A percentile compares a stretch with the other conserved stretches of the same genome.
These are phyloP conservation scores for Chaetothyriales sp. DNA, from an alignment of 2,329 filamentous ascomycete species.

Conservation along the genomic window DNA sequence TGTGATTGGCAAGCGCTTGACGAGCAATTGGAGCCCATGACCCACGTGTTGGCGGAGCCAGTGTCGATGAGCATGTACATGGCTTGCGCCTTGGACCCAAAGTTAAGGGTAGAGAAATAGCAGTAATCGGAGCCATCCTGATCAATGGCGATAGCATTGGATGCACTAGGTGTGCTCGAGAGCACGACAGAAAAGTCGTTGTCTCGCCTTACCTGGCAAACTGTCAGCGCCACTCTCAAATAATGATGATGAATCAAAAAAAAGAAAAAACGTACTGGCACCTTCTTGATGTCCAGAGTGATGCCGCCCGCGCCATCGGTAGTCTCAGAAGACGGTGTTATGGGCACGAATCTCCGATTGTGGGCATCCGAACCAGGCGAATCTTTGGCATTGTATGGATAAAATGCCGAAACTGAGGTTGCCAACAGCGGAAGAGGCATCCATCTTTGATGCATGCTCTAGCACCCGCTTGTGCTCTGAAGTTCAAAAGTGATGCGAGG, in stretches of 20 bases:
- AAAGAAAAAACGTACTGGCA: slow-evolving; percentile 14
- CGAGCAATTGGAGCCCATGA: slow-evolving; percentile 59
- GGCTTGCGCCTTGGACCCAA: slow-evolving; percentile 37
- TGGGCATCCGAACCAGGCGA: slow-evolving; percentile 9
- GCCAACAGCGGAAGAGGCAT: slow-evolving; percentile 14
- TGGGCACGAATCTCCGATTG: slow-evolving; percentile 24
- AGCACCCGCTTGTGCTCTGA: background rate
- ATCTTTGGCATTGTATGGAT: slow-evolving; percentile 25
- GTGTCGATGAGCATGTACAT: slow-evolving; percentile 44
- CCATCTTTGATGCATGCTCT: slow-evolving; percentile 17
- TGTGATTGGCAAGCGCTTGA: slow-evolving; percentile 55
- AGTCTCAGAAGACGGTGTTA: slow-evolving; percentile 11
- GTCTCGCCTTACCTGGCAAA: slow-evolving; percentile 26
- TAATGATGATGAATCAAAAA: background rate
- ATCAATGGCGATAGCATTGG: slow-evolving; percentile 38
- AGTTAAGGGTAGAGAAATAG: slow-evolving; percentile 39
- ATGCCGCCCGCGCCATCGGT: slow-evolving; percentile 18
- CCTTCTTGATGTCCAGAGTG: slow-evolving; percentile 27
- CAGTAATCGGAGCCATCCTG: slow-evolving; percentile 42
- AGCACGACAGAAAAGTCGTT: slow-evolving; percentile 36
- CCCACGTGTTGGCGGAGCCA: slow-evolving; percentile 58
- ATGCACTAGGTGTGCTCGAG: slow-evolving; percentile 26
- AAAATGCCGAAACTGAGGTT: slow-evolving; percentile 26
- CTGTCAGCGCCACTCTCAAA: slow-evolving; percentile 1
- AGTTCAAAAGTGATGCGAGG: slow-evolving; percentile 3